A percentile compares a stretch with the other conserved stretches of the same genome.
These are phyloP conservation scores for Solanum chilense DNA, from an alignment of 257 asterid genomes.

Conservation along the genomic window DNA sequence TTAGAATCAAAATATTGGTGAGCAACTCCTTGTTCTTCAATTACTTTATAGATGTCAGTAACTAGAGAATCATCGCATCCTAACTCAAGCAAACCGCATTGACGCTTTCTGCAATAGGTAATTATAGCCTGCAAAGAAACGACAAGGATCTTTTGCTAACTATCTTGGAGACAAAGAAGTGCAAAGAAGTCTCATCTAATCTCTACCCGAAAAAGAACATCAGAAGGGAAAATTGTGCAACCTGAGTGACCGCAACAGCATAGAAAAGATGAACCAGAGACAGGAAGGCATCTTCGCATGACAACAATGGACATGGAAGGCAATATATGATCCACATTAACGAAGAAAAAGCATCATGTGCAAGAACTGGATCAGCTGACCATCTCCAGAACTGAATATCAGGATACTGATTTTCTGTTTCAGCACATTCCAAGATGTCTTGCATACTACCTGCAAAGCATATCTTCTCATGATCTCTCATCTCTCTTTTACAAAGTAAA, in stretches of 20 bases:
- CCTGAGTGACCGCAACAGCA: conserved; percentile 21
- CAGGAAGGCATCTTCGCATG: conserved; percentile 62
- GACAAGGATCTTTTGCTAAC: neutral
- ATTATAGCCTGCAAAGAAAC: conserved; percentile 51
- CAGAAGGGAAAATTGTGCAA: neutral
- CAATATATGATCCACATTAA: conserved; percentile 93
- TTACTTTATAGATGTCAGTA: conserved; percentile 42
- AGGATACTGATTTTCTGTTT: conserved; percentile 38
- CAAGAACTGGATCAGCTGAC: conserved; percentile 71
- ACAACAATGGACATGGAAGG: conserved; percentile 72
- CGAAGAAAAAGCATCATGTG: conserved; percentile 80
- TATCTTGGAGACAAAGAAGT: neutral
- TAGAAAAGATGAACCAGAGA: conserved; percentile 82
- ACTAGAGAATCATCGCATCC: conserved; percentile 43
- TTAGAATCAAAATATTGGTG: conserved; percentile 41
- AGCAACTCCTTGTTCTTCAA: conserved; percentile 42
- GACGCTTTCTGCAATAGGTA: conserved; percentile 26
- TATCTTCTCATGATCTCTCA: neutral
- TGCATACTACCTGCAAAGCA: conserved; percentile 57
- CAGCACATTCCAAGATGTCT: conserved; percentile 48
- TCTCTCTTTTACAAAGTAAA: neutral
- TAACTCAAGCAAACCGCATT: conserved; percentile 19
- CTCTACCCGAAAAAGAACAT: neutral
- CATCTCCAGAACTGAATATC: conserved; percentile 77
- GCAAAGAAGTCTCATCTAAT: neutral